phyloP scores from a whole-genome alignment of 169 alveolate genomes.

The Toxoplasma gondii region DNA sequence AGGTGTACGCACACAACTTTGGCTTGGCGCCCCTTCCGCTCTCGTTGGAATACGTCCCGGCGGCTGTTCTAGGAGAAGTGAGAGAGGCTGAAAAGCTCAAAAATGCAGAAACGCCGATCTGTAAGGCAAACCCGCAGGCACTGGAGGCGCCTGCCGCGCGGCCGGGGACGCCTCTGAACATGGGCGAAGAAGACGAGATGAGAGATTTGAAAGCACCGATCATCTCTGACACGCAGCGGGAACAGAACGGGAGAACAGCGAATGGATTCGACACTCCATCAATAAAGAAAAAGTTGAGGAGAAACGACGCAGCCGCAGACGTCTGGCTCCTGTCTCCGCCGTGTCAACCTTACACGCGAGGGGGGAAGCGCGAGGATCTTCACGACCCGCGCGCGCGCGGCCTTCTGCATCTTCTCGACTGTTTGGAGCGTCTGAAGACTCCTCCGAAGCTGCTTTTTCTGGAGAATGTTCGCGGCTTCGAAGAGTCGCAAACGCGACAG shows the following conservation, averaged over 20 bases:
- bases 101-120: not conserved
- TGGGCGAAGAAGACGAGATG: not conserved
- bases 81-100: not conserved
- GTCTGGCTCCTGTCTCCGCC: conserved; percentile 88
- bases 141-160: not conserved
- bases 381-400: conserved; percentile 69
- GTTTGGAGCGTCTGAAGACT: conserved; percentile 50
- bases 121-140: not conserved
- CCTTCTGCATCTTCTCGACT: conserved; percentile 74
- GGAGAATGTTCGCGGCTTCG: conserved; percentile 84
- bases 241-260: not conserved
- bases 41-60: conserved; percentile 51
- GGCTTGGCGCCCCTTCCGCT: conserved; percentile 25
- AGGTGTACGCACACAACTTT: conserved; percentile 71
- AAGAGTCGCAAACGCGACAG: conserved; percentile 75
- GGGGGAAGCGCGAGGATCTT: conserved; percentile 70
- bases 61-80: not conserved
- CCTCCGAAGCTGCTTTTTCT: conserved; percentile 77
- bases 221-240: not conserved
- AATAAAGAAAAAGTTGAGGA: too few species aligned
- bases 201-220: not conserved
- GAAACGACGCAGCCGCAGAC: conserved; percentile 41
- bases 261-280: too few species aligned
- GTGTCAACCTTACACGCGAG: conserved; percentile 85
- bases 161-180: not conserved